phyloP scores from a whole-genome alignment of 768 basidiomycete species.

The Tephrocybe rancida region DNA sequence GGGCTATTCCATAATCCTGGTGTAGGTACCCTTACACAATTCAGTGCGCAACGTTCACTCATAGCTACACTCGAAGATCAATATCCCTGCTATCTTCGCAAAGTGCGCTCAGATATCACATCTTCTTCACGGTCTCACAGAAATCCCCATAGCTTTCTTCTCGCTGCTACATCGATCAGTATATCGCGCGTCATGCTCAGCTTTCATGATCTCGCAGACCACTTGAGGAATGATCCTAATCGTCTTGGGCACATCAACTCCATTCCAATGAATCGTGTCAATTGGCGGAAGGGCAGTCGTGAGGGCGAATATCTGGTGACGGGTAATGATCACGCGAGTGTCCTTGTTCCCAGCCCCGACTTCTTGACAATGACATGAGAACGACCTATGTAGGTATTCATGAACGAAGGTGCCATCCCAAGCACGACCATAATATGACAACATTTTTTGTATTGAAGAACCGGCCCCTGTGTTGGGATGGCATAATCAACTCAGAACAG shows the following conservation, averaged over 20 bases:
- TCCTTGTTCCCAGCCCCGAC: neutral
- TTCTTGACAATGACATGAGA: neutral
- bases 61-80: neutral
- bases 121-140: neutral
- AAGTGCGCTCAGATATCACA: neutral
- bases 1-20: conserved; percentile 10
- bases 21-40: conserved; percentile 1
- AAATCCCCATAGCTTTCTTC: conserved; percentile 3
- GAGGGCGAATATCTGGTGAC: conserved; percentile 15
- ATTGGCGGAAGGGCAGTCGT: conserved; percentile 11
- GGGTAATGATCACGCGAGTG: neutral
- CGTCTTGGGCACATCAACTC: conserved; percentile 14
- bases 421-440: no score
- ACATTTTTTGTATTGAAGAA: no score
- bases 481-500: no score
- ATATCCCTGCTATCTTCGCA: conserved; percentile 16
- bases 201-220: conserved; percentile 15
- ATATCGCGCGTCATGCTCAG: conserved; percentile 19
- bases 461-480: no score
- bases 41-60: neutral
- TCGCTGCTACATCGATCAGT: conserved; percentile 14
- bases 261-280: conserved; percentile 12
- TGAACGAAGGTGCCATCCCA: no score
- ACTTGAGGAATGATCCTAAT: conserved; percentile 11
- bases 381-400: no score